Percentiles rank a stretch among this genome's conserved stretches.
phyloP scores from a whole-genome alignment of 148 eudicot species.

The Chenopodium album region DNA sequence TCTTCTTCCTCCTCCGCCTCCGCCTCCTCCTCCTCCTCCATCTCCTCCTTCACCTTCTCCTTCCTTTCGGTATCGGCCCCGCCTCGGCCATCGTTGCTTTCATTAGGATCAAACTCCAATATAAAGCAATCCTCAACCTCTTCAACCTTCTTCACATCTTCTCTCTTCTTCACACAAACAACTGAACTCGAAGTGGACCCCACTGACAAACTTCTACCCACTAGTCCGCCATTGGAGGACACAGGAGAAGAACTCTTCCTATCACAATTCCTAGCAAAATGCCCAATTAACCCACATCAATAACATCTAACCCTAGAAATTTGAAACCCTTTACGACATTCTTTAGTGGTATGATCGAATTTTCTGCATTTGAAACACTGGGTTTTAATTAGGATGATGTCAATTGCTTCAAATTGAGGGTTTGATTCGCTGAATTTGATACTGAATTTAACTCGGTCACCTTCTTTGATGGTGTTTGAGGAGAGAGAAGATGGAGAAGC shows the following conservation, averaged over 20 bases:
- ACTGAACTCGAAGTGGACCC: constrained; percentile 6
- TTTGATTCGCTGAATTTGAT: not conserved
- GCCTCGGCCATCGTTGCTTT: not conserved
- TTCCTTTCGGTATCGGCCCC: no score
- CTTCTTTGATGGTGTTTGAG: constrained; percentile 10
- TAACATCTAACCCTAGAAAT: constrained; percentile 15
- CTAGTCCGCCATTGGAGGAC: no score
- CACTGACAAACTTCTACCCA: not conserved
- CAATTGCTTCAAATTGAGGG: constrained; percentile 10
- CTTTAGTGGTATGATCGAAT: constrained; percentile 1
- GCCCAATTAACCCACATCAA: constrained; percentile 18
- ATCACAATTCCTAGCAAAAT: constrained; percentile 16
- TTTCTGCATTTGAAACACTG: constrained; percentile 13
- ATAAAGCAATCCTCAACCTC: constrained; percentile 56
- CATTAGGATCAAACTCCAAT: constrained; percentile 48
- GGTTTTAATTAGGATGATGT: not conserved
- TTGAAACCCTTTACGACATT: not conserved
- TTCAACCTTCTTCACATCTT: constrained; percentile 37
- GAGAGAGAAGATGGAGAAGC: constrained; percentile 17
- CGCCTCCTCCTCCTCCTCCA: constrained; percentile 5
- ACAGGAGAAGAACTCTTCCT: not conserved
- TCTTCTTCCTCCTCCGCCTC: not conserved
- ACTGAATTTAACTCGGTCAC: constrained; percentile 20
- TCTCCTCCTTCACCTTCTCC: not conserved
- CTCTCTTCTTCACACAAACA: constrained; percentile 30